These are phyloP conservation scores for Calonectria pseudoturangicola DNA, from an alignment of 2,329 filamentous ascomycete genomes.

Conservation along the genomic window DNA sequence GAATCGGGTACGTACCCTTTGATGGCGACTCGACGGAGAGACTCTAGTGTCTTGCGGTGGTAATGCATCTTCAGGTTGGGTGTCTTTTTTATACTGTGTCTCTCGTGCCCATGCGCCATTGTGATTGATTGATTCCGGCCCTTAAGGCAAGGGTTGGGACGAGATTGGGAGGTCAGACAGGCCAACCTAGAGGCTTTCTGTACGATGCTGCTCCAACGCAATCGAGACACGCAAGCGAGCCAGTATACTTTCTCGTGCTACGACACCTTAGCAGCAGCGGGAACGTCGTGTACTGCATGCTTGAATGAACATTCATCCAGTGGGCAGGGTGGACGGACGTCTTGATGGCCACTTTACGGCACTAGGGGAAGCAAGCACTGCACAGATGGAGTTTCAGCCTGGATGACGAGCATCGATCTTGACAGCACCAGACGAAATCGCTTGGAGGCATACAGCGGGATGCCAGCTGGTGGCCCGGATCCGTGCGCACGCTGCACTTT, in stretches of 20 bases:
- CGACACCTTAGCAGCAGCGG: not conserved
- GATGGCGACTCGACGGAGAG: conserved; percentile 13
- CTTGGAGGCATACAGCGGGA: conserved; percentile 13
- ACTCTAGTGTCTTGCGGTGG: conserved; percentile 38
- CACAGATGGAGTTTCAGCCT: conserved; percentile 35
- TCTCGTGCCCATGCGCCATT: conserved; percentile 26
- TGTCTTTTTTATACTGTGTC: conserved; percentile 32
- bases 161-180: conserved; percentile 23
- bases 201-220: conserved; percentile 20
- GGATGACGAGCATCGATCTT: conserved; percentile 30
- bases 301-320: conserved; percentile 4
- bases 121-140: not conserved
- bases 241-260: conserved; percentile 22
- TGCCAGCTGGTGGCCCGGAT: conserved; percentile 24
- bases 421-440: conserved; percentile 23
- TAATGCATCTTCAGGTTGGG: not conserved
- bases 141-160: conserved; percentile 4
- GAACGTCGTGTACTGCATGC: not conserved
- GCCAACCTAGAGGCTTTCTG: conserved; percentile 3
- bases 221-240: conserved; percentile 19
- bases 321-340: not conserved
- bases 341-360: not conserved
- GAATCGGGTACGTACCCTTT: conserved; percentile 21
- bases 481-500: conserved; percentile 15
- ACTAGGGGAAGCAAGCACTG: conserved; percentile 31